phyloP scores from a whole-genome alignment of 2,329 filamentous ascomycete genomes.

The Pezicula carpinea region DNA sequence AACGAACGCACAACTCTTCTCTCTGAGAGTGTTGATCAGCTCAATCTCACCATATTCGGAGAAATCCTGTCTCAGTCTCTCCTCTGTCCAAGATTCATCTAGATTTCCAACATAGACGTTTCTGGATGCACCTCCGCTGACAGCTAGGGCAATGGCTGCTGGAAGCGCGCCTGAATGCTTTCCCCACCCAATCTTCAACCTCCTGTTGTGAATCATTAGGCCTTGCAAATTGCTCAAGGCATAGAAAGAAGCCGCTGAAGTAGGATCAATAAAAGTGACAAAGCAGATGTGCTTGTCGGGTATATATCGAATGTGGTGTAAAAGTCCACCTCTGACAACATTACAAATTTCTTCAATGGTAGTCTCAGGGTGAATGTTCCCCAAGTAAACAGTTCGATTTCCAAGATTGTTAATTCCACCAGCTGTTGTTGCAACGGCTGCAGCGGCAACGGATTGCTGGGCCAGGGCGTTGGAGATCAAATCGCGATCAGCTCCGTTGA shows the following conservation, averaged over 20 bases:
- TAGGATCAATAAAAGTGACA: constrained; percentile 98
- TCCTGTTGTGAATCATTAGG: constrained; percentile 97
- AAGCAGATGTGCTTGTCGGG: constrained; percentile 99
- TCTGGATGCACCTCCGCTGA: constrained; percentile 93
- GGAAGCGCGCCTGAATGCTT: constrained; percentile 97
- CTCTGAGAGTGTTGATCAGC: constrained; percentile 89
- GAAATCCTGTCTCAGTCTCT: constrained; percentile 92
- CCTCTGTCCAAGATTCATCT: constrained; percentile 96
- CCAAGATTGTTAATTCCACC: constrained; percentile 96
- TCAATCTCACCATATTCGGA: constrained; percentile 97
- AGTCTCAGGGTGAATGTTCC: constrained; percentile 98
- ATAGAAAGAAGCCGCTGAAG: constrained; percentile 95
- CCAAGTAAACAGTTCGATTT: constrained; percentile 95
- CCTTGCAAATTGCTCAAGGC: constrained; percentile 96
- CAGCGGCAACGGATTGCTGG: constrained; percentile 95
- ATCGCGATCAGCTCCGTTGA: constrained; percentile 93
- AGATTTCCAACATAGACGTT: constrained; percentile 98
- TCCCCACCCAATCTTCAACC: constrained; percentile 98
- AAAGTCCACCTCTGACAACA: constrained; percentile 87
- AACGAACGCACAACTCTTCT: constrained; percentile 99
- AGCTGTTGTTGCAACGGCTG: constrained; percentile 92
- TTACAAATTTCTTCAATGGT: constrained; percentile 99
- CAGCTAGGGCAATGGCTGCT: constrained; percentile 90
- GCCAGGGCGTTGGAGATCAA: constrained; percentile 94
- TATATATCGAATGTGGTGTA: constrained; percentile 98